Base-by-base conservation (phyloP, 306 rosid species). In the Purshia tridentata region DNA sequence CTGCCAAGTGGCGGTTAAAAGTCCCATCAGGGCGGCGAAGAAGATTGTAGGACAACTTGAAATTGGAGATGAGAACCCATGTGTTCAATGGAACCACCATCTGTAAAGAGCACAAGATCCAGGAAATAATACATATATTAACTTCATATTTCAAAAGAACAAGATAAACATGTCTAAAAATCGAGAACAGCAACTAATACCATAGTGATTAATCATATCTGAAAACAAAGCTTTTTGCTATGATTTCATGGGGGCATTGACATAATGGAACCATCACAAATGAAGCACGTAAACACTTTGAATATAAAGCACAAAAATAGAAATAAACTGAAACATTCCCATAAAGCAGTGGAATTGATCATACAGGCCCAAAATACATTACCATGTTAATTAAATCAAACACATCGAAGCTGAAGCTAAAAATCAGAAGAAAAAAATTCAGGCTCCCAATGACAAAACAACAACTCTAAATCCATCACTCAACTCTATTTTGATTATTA, bases 11-110 rank as follows among this genome's bases (percentile, higher is more conserved):
- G 64, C 99, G 90, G 81, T 94, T 91, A 86, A 94, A 94, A 47
- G 95, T 89, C 6, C 99, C 99, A 65, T 94, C 99, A 50, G 98
- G 98, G 2, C 96, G 99, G 6, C 99, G 99, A 1, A 94, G 99
- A 80, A 94, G 96, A 77, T 88, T 94, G 85, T 94, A 94, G 14
- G 99, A 88, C 78, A 94, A 62, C 91, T 94, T 94, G 80, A 94
- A 94, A 79, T 91, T 90, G 52, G 99, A 94, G 82, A 94, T 94
- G 66, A 94, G 86, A 73, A 94, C 99, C 99, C 99, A 94, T 84
- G 96, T 94, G 75, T 94, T 94, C 73, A 91, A 76, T 7, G 99
- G 99, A 67, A 94, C 99, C 86, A 91, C 99, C 90, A 63, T 88
- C 99, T 94, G 71, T 46, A 53, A 76, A 81, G 37, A 64, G 67